A percentile compares a stretch with the other conserved stretches of the same genome.
Evolutionary conservation across 352 stramenopile species (phyloP).

Genomic region (Phytopythium helicoides): DNA sequence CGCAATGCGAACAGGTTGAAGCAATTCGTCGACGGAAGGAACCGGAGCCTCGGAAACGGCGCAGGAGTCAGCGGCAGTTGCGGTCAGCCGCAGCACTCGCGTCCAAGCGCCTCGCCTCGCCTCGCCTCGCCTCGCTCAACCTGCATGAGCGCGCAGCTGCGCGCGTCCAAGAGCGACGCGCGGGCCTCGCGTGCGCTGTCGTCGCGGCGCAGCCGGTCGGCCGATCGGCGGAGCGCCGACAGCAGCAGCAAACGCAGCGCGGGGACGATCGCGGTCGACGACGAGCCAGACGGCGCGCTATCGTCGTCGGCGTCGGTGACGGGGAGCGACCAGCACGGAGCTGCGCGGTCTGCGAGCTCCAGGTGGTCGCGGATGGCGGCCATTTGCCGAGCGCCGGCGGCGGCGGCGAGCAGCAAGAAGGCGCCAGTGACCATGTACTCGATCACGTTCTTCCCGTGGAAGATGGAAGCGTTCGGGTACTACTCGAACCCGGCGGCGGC

Average conservation of each 20-base stretch:
- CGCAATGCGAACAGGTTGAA: no score
- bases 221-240: neutral
- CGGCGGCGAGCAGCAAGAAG: conserved; percentile 5
- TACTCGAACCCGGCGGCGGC: conserved; percentile 68
- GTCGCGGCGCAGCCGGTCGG: neutral
- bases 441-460: conserved; percentile 78
- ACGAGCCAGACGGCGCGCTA: conserved; percentile 2
- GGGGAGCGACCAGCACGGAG: neutral
- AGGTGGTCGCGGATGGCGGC: neutral
- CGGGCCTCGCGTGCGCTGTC: neutral
- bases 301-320: neutral
- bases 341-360: neutral
- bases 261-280: neutral
- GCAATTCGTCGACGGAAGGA: no score
- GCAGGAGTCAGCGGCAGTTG: no score
- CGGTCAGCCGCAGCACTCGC: no score
- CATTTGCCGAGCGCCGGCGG: neutral
- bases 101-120: no score
- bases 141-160: no score
- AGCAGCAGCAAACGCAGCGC: conserved; percentile 1
- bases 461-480: conserved; percentile 61
- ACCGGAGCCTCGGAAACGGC: no score
- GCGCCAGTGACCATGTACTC: conserved; percentile 51
- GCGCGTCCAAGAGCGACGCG: neutral
- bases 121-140: no score